A percentile compares a stretch with the other conserved stretches of the same genome.
These are phyloP conservation scores for Colletotrichum lupini DNA, from an alignment of 2,329 filamentous ascomycete genomes.

Conservation along the genomic window DNA sequence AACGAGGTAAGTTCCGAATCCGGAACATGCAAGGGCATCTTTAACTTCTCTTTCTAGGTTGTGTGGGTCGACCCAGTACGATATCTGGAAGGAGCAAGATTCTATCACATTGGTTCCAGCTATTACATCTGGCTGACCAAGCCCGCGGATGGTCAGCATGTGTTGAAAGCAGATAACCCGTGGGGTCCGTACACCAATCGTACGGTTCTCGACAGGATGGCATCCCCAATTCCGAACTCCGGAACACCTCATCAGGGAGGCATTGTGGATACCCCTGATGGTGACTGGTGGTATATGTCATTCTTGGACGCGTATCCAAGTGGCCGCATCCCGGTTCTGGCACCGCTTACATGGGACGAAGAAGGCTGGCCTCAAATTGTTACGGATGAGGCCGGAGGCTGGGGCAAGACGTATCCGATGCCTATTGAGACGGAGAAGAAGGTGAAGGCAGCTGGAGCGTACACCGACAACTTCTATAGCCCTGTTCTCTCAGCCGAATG, in stretches of 20 bases:
- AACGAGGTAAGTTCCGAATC: neutral
- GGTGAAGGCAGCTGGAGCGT: conserved; percentile 26
- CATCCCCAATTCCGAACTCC: conserved; percentile 47
- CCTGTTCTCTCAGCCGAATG: conserved; percentile 55
- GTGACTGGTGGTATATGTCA: conserved; percentile 68
- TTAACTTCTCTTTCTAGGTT: neutral
- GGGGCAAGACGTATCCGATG: conserved; percentile 53
- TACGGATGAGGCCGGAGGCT: conserved; percentile 51
- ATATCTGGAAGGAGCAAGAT: conserved; percentile 58
- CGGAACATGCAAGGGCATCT: neutral
- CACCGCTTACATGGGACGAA: conserved; percentile 60
- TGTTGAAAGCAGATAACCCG: conserved; percentile 57
- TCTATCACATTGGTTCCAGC: conserved; percentile 64
- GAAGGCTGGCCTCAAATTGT: conserved; percentile 58
- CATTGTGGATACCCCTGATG: conserved; percentile 61
- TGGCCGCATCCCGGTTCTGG: conserved; percentile 66
- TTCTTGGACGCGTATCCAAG: conserved; percentile 66
- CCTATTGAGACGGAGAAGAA: conserved; percentile 39
- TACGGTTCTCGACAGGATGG: conserved; percentile 49
- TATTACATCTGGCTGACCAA: conserved; percentile 64
- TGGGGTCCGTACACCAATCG: conserved; percentile 61
- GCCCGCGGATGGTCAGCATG: conserved; percentile 55
- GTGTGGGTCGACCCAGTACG: conserved; percentile 20
- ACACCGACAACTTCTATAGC: conserved; percentile 40
- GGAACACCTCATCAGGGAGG: conserved; percentile 65